Percentiles rank a stretch among this genome's conserved stretches.
Conservation (phyloP, 2,329 filamentous ascomycete genomes). For the Epichloe sp. region DNA sequence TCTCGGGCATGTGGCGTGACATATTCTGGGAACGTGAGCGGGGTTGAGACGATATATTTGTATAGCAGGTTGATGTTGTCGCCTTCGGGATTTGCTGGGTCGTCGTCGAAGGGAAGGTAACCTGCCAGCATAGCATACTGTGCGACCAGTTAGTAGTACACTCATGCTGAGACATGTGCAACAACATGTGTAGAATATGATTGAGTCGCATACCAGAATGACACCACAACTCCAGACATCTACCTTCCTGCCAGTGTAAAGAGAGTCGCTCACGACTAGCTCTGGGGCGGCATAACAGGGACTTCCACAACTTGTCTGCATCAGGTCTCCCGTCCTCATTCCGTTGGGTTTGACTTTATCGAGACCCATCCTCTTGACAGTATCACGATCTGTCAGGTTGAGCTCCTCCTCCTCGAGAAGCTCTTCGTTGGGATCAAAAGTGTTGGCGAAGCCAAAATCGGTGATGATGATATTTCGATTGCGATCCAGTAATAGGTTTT, state of each 20-base stretch:
- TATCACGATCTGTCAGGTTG: constrained; percentile 75
- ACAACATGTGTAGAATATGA: not conserved
- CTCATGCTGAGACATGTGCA: too few species aligned
- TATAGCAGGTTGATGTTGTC: constrained; percentile 99
- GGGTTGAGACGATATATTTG: constrained; percentile 97
- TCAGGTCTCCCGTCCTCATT: constrained; percentile 76
- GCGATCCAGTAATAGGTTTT: constrained; percentile 87
- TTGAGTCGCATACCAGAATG: constrained; percentile 60
- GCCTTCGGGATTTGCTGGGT: constrained; percentile 93
- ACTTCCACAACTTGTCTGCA: constrained; percentile 98
- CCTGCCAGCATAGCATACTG: constrained; percentile 98
- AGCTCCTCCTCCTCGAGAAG: constrained; percentile 82
- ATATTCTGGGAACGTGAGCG: constrained; percentile 95
- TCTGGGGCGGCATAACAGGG: constrained; percentile 96
- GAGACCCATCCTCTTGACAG: constrained; percentile 72
- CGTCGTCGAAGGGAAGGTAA: constrained; percentile 94
- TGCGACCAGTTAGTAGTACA: not conserved
- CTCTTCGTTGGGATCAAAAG: constrained; percentile 81
- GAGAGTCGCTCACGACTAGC: constrained; percentile 88
- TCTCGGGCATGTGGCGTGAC: constrained; percentile 94
- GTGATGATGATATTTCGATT: constrained; percentile 99
- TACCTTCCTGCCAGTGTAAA: constrained; percentile 95
- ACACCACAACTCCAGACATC: constrained; percentile 99
- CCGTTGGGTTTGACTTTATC: constrained; percentile 67
- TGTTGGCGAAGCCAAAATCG: constrained; percentile 98